Evolutionary conservation across 1,284 basidiomycete species (phyloP).

Genomic region (Macrocybe sp.): DNA sequence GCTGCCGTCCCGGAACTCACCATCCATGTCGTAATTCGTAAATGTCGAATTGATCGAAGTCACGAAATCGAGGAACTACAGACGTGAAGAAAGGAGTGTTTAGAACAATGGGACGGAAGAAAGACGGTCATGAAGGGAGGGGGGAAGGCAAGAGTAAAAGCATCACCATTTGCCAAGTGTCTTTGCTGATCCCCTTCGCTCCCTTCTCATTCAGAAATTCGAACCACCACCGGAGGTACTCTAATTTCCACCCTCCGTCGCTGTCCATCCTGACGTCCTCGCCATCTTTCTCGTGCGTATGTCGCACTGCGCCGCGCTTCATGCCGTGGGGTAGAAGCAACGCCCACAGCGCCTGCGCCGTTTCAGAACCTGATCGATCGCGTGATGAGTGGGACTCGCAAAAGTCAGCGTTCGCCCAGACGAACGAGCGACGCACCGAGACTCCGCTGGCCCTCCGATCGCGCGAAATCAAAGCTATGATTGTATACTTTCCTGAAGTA

Average conservation of each 20-base stretch:
- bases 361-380: conserved; percentile 50
- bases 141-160: not conserved
- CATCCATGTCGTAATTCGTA: conserved; percentile 81
- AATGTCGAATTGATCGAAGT: conserved; percentile 80
- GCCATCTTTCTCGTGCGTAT: conserved; percentile 33
- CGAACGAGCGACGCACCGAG: conserved; percentile 41
- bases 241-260: conserved; percentile 59
- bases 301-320: conserved; percentile 60
- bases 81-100: not conserved
- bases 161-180: conserved; percentile 87
- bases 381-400: not conserved
- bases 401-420: not conserved
- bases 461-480: conserved; percentile 85
- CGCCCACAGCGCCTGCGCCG: conserved; percentile 81
- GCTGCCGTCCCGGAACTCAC: conserved; percentile 35
- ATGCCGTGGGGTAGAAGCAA: conserved; percentile 81
- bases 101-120: too few relatives aligned
- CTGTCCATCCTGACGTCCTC: conserved; percentile 39
- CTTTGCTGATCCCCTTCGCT: conserved; percentile 85
- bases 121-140: too few relatives aligned
- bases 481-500: conserved; percentile 90
- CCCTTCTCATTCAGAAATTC: conserved; percentile 72
- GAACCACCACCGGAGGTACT: conserved; percentile 80
- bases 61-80: conserved; percentile 78
- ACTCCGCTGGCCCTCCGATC: conserved; percentile 71